Evolutionary conservation across 345 rosid genomes (phyloP), one percentile per base, ranked within the genome.

Genomic region (Murraya paniculata): DNA sequence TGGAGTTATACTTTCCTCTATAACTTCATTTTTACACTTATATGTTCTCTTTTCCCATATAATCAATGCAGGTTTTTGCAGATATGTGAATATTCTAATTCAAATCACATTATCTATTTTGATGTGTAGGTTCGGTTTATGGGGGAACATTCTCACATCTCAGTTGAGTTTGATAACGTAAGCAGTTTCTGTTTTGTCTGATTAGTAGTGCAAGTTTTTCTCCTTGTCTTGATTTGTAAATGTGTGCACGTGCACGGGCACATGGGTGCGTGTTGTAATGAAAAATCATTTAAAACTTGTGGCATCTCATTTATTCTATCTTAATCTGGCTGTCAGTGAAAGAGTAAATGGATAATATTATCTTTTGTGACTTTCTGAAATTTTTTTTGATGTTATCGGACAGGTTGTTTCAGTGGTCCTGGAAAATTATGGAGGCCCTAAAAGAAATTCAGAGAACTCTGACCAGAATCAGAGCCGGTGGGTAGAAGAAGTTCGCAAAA

Each of bases 331-430:
- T 24, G 27, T 36, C 64, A 55, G 8, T 65, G 35, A 9, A n/a
- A 65, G 35, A 48, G 33, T 64, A 28, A 64, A 55, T 75, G 5
- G 24, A 55, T 53, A 1, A 38, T 53, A 4, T 64, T 13, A 56
- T 53, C 68, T 39, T 61, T 25, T 68, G 25, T 45, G 28, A 67
- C 60, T 4, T 75, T 53, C 56, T 71, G n/a, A 36, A 14, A 66
- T 0, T 14, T 25, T 36, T 41, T 55, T 35, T 68, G 28, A 45
- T 68, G 36, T 74, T n/a, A 58, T 72, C 56, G 56, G 71, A 83
- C 90, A 97, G 99, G 84, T 97, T 84, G 97, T 97, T 79, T 82
- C 94, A 73, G 96, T 88, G 71, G 94, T 93, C 71, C 85, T 97
- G 88, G 98, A 97, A 86, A 97, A 93, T 71, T 97, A 91, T 79